Evolutionary conservation across 2,329 filamentous ascomycete species (phyloP).

Genomic region (Neurospora sp.): DNA sequence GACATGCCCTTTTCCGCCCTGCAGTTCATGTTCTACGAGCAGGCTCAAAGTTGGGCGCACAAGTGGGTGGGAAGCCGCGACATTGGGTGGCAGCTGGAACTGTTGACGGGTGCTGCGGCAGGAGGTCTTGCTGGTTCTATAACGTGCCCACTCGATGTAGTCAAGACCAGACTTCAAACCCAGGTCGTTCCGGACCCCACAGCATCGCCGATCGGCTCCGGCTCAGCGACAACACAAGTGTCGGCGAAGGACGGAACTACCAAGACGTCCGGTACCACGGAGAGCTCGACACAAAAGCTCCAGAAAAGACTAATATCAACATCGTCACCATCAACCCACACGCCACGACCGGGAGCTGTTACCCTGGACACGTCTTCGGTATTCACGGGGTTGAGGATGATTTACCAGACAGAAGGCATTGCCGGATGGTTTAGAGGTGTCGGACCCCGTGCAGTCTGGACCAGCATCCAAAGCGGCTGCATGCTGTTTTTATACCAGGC

Average conservation of each 20-base stretch:
- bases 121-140: slow-evolving; percentile 89
- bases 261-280: slow-evolving; percentile 15
- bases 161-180: slow-evolving; percentile 93
- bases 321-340: slow-evolving; percentile 76
- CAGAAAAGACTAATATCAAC: slow-evolving; percentile 76
- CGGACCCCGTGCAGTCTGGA: slow-evolving; percentile 89
- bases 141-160: slow-evolving; percentile 92
- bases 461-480: slow-evolving; percentile 89
- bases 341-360: slow-evolving; percentile 66
- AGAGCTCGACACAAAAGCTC: slow-evolving; percentile 26
- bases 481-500: slow-evolving; percentile 96
- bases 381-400: slow-evolving; percentile 69
- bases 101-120: slow-evolving; percentile 79
- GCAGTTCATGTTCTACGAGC: slow-evolving; percentile 97
- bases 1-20: slow-evolving; percentile 93
- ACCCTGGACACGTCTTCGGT: slow-evolving; percentile 85
- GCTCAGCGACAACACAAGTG: slow-evolving; percentile 14
- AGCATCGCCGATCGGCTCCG: slow-evolving; percentile 17
- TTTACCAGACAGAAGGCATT: slow-evolving; percentile 83
- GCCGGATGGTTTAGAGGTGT: slow-evolving; percentile 91
- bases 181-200: slow-evolving; percentile 50
- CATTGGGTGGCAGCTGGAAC: slow-evolving; percentile 76
- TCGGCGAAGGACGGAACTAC: slow-evolving; percentile 13
- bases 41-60: slow-evolving; percentile 75
- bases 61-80: slow-evolving; percentile 69